Evolutionary conservation across 2,329 filamentous ascomycete species (phyloP), one percentile per base, ranked within the genome.

Genomic region (Phyllosticta citribraziliensis): DNA sequence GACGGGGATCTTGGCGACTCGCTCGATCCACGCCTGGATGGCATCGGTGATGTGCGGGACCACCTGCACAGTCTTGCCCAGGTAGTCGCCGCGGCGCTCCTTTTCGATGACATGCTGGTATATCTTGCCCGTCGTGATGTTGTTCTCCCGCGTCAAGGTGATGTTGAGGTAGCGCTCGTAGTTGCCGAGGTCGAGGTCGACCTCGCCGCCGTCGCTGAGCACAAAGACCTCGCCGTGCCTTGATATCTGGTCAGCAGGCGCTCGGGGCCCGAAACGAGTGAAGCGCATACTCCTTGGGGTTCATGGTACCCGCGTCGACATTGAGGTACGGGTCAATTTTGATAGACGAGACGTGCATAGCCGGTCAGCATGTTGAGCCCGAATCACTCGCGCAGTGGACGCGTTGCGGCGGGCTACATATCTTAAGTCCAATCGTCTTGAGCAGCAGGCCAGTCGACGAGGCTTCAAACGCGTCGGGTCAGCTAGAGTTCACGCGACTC

Each of bases 81-180:
- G 83, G 69, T 96, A 97, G 72, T 94, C 87, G 60, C 85, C 86
- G 64, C 78, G 76, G 65, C 86, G 79, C 75, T 88, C 85, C 64
- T 84, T 85, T 70, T 91, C 84, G 68, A 96, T 91, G 59, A 97
- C 92, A 69, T 88, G 85, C 70, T 90, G 82, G 77, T 97, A 97
- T 67, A 97, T 91, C 79, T 97, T 97, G 71, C 94, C 94, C 5
- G 93, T 96, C 3, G 94, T 99, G 75, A 99, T 96, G 76, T 97
- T 97, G 79, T 93, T 91, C 68, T 96, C 91, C 64, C 87, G 82
- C 9, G 85, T 90, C 64, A 97, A 81, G 60, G 87, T 89, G 66
- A 93, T 87, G 70, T 87, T 87, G 60, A 96, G 85, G 72, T 96
- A 96, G 52, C 87, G 82, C 73, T 89, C 87, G 75, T 89, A 89